phyloP scores from a whole-genome alignment of 2,329 filamentous ascomycete species.

The Pestalotiopsis sp. region DNA sequence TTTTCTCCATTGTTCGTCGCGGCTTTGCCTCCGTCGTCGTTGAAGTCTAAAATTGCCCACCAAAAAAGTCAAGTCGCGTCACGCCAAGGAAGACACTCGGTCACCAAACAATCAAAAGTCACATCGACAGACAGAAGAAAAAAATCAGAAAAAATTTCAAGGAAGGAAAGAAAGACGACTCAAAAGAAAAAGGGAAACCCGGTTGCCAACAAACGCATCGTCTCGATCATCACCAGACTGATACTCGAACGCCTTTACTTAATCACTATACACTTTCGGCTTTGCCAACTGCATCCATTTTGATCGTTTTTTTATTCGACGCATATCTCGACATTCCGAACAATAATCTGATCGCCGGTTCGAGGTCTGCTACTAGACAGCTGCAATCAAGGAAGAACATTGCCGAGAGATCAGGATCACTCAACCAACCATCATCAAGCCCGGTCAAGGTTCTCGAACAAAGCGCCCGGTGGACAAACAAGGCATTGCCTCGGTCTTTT shows the following conservation, averaged over 20 bases:
- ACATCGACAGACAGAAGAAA: slow-evolving; percentile 10
- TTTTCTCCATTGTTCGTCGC: slow-evolving; percentile 26
- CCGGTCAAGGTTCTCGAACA: not conserved
- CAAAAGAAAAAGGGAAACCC: slow-evolving; percentile 7
- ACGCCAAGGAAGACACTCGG: slow-evolving; percentile 23
- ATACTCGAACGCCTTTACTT: slow-evolving; percentile 24
- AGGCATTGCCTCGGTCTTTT: not conserved
- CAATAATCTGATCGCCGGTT: slow-evolving; percentile 7
- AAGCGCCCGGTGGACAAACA: not conserved
- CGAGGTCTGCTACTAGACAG: not conserved
- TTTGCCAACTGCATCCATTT: slow-evolving; percentile 12
- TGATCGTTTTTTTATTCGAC: slow-evolving; percentile 25
- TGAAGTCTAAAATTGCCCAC: slow-evolving; percentile 20
- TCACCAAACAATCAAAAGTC: slow-evolving; percentile 21
- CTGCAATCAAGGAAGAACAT: not conserved
- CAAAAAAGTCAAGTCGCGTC: slow-evolving; percentile 26
- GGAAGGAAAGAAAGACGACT: slow-evolving; percentile 11
- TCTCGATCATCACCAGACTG: slow-evolving; percentile 17
- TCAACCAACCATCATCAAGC: not conserved
- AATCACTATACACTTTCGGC: slow-evolving; percentile 36
- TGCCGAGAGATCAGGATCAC: slow-evolving; percentile 10
- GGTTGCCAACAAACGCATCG: slow-evolving; percentile 5
- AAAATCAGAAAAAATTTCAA: not conserved
- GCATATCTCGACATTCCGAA: slow-evolving; percentile 23
- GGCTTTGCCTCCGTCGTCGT: slow-evolving; percentile 23